Conservation (phyloP, 2,329 filamentous ascomycete species). For the Immersiporthe knoxdaviesiana region DNA sequence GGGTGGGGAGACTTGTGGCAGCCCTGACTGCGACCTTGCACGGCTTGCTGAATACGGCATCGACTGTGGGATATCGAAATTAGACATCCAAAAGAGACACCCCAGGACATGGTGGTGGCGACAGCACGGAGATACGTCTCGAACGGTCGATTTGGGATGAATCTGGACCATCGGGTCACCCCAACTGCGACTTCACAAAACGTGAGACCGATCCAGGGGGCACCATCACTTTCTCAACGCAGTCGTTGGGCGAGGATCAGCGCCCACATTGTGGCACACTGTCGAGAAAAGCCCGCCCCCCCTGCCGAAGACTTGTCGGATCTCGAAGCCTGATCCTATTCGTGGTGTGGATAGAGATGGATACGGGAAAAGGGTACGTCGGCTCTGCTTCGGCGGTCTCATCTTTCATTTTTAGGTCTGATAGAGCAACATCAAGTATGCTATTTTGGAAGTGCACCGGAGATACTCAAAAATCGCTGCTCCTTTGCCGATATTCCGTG, state of each 20-base stretch:
- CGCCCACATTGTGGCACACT: neutral
- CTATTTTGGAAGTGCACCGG: neutral
- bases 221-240: neutral
- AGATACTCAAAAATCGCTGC: neutral
- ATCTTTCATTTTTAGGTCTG: slow-evolving; percentile 1
- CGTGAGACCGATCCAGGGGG: slow-evolving; percentile 2
- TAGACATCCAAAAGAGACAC: neutral
- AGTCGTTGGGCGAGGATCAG: neutral
- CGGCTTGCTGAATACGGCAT: neutral
- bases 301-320: neutral
- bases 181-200: slow-evolving; percentile 1
- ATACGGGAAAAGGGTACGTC: neutral
- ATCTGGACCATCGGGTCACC: neutral
- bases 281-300: neutral
- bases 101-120: neutral
- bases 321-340: neutral
- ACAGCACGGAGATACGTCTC: neutral
- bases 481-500: neutral
- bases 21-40: neutral
- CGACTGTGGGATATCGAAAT: neutral
- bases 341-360: neutral
- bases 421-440: neutral
- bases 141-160: neutral
- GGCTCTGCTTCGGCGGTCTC: slow-evolving; percentile 2
- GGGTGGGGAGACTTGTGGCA: neutral